Percentiles rank a stretch among this genome's conserved stretches.
Conservation (phyloP, 192 early-diverging fungal genomes). For the Umbelopsis isabellina region DNA sequence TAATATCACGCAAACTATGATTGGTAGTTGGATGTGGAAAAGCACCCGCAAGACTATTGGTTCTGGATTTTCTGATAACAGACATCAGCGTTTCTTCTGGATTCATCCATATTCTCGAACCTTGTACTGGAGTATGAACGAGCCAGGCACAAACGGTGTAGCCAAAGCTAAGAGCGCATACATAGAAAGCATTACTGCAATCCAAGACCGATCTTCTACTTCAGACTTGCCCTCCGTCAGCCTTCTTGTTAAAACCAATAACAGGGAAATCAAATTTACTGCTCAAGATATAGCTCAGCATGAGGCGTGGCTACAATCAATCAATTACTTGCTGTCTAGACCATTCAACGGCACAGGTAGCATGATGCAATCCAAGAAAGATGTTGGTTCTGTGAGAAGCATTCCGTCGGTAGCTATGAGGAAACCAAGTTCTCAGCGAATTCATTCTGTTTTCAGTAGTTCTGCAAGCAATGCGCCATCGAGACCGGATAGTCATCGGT, state of each 20-base stretch:
- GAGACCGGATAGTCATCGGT: neutral
- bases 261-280: constrained; percentile 74
- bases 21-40: constrained; percentile 76
- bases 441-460: constrained; percentile 25
- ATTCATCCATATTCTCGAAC: constrained; percentile 80
- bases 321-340: constrained; percentile 14
- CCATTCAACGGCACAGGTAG: neutral
- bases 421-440: constrained; percentile 28
- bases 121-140: constrained; percentile 73
- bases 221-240: constrained; percentile 56
- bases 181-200: constrained; percentile 61
- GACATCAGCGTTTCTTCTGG: constrained; percentile 79
- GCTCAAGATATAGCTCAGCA: constrained; percentile 68
- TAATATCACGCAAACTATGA: constrained; percentile 78
- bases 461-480: constrained; percentile 7
- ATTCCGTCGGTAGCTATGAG: neutral
- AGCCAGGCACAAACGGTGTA: constrained; percentile 54
- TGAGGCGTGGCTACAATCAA: constrained; percentile 59
- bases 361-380: neutral
- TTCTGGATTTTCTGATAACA: constrained; percentile 57
- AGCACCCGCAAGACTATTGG: constrained; percentile 62
- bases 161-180: constrained; percentile 55
- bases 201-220: constrained; percentile 48
- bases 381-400: constrained; percentile 9
- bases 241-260: constrained; percentile 67